These are phyloP conservation scores for Coniochaeta pulveracea DNA, from an alignment of 2,329 filamentous ascomycete genomes.

Conservation along the genomic window DNA sequence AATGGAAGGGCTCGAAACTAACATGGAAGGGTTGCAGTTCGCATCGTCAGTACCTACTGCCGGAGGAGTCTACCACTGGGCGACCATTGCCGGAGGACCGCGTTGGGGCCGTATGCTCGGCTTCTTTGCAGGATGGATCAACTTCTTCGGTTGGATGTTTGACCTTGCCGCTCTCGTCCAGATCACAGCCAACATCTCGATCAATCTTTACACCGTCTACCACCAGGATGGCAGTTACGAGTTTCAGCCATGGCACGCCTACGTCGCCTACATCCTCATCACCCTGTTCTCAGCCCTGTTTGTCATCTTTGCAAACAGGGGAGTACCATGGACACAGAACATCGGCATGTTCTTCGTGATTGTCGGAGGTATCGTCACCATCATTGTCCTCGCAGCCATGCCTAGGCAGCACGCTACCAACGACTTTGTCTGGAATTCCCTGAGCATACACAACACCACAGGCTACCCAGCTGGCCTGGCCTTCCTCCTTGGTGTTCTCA, in stretches of 20 bases:
- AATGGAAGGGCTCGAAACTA: no score
- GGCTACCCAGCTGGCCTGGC: slow-evolving; percentile 49
- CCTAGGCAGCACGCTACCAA: slow-evolving; percentile 36
- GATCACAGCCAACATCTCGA: slow-evolving; percentile 46
- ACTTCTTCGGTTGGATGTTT: slow-evolving; percentile 52
- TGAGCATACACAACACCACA: slow-evolving; percentile 33
- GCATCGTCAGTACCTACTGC: slow-evolving; percentile 50
- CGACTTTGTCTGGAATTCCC: slow-evolving; percentile 40
- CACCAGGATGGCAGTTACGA: slow-evolving; percentile 36
- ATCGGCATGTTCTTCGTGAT: slow-evolving; percentile 44
- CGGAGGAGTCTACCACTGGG: slow-evolving; percentile 51
- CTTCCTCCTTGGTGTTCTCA: slow-evolving; percentile 54
- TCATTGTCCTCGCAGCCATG: slow-evolving; percentile 42
- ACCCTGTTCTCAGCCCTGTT: slow-evolving; percentile 39
- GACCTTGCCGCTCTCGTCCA: slow-evolving; percentile 46
- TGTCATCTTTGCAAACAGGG: slow-evolving; percentile 44
- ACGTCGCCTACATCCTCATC: slow-evolving; percentile 43
- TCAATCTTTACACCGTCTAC: slow-evolving; percentile 50
- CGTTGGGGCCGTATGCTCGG: slow-evolving; percentile 39
- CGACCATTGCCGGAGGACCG: slow-evolving; percentile 43
- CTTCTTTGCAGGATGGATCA: slow-evolving; percentile 35
- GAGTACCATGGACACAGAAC: slow-evolving; percentile 39
- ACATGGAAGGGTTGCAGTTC: no score
- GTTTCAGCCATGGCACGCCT: slow-evolving; percentile 45
- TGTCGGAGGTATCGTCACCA: slow-evolving; percentile 37